Conservation (phyloP, 2,329 filamentous ascomycete species). For the Aspergillus novofumigatus region DNA sequence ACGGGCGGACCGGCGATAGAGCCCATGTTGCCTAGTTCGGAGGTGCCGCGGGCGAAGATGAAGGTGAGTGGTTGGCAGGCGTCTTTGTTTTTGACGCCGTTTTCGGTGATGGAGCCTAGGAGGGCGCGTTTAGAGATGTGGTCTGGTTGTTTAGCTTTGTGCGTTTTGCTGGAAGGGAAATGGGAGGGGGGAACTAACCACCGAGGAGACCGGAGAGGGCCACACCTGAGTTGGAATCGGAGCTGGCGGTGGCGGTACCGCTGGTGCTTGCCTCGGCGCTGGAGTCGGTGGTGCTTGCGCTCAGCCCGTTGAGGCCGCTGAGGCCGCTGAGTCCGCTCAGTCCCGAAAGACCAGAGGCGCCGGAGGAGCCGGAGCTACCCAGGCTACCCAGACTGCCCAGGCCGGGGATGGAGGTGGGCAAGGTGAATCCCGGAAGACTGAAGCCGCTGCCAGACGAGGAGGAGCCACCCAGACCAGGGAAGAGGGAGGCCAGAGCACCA, state of each 20-base stretch:
- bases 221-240: not conserved
- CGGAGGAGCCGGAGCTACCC: not conserved
- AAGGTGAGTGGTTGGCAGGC: conserved; percentile 42
- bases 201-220: not conserved
- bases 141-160: not conserved
- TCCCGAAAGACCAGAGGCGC: not conserved
- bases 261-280: not conserved
- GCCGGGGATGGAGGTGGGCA: not conserved
- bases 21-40: conserved; percentile 43
- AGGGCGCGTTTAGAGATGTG: conserved; percentile 11
- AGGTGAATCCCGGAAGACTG: not conserved
- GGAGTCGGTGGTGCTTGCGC: not conserved
- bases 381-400: not conserved
- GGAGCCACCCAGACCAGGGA: not conserved
- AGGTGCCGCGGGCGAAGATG: conserved; percentile 43
- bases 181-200: not conserved
- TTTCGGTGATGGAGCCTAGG: conserved; percentile 29
- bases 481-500: not conserved
- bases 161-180: not conserved
- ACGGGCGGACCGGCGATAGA: conserved; percentile 37
- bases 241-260: not conserved
- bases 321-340: not conserved
- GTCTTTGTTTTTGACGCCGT: conserved; percentile 36
- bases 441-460: not conserved
- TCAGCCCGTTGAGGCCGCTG: not conserved